Percentiles rank a stretch among this genome's conserved stretches.
These are phyloP conservation scores for Yamadazyma kanchanaburiensis DNA, from an alignment of 1,139 yeast species.

Conservation along the genomic window DNA sequence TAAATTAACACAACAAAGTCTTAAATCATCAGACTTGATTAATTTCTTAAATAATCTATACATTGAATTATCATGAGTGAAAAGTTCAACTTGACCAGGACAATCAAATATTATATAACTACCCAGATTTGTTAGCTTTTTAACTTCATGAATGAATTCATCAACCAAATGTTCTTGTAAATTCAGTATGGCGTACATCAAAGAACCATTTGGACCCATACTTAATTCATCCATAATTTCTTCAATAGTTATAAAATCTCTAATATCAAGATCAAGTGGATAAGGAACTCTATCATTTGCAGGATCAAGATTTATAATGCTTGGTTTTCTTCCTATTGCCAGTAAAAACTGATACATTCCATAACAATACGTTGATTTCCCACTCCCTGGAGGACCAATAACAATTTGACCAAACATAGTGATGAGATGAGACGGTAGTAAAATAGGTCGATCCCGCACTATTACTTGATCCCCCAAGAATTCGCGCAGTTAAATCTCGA, in stretches of 20 bases:
- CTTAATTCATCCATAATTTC: constrained; percentile 84
- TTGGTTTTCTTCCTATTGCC: constrained; percentile 87
- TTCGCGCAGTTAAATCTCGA: too few species aligned
- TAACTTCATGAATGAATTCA: constrained; percentile 56
- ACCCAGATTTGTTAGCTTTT: constrained; percentile 52
- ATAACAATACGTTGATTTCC: constrained; percentile 91
- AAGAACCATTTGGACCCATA: constrained; percentile 93
- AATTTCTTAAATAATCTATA: constrained; percentile 33
- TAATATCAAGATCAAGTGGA: constrained; percentile 80
- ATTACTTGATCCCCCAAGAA: too few species aligned
- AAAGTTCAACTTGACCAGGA: constrained; percentile 52
- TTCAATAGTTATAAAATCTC: constrained; percentile 83
- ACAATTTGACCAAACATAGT: constrained; percentile 83
- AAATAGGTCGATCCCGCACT: too few species aligned
- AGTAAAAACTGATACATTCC: constrained; percentile 90
- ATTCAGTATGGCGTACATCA: constrained; percentile 83
- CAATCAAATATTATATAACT: constrained; percentile 86
- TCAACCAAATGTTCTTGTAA: constrained; percentile 45
- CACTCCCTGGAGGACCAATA: constrained; percentile 98
- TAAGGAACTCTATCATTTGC: constrained; percentile 86
- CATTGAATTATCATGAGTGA: constrained; percentile 44
- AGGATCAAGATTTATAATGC: constrained; percentile 86
- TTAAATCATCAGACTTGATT: constrained; percentile 50
- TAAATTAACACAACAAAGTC: constrained; percentile 83
- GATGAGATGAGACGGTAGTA: neutral